A percentile compares a stretch with the other conserved stretches of the same genome.
These are phyloP conservation scores for Rutstroemia sp. DNA, from an alignment of 2,329 filamentous ascomycete species.

Conservation along the genomic window DNA sequence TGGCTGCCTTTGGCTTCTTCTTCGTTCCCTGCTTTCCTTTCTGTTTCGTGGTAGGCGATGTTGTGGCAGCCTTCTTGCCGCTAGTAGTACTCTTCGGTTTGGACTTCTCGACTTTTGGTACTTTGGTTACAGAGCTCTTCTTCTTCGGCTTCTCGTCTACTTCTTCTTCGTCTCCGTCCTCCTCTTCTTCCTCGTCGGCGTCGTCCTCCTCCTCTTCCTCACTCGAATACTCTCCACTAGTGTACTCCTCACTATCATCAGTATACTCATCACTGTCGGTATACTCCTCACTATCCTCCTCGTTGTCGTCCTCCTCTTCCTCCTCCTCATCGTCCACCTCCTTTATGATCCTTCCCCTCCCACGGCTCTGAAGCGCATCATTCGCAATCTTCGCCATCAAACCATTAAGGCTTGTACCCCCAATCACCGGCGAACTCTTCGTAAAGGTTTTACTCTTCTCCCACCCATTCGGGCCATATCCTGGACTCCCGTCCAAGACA, in stretches of 20 bases:
- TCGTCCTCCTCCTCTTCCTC: not conserved
- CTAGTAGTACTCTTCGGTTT: not conserved
- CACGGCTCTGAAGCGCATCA: constrained; percentile 5
- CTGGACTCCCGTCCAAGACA: not conserved
- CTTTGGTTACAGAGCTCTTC: not conserved
- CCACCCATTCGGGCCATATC: constrained; percentile 1
- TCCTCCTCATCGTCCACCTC: not conserved
- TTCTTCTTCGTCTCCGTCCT: not conserved
- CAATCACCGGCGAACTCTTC: not conserved
- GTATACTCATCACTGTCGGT: not conserved
- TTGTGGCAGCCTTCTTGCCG: not conserved
- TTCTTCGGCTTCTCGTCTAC: not conserved
- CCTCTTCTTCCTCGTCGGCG: not conserved
- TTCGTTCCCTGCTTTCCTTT: not conserved
- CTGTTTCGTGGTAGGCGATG: not conserved
- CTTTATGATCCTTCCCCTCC: constrained; percentile 1
- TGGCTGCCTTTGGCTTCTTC: not conserved
- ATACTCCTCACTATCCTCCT: constrained; percentile 1
- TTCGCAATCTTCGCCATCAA: constrained; percentile 4
- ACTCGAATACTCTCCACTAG: constrained; percentile 3
- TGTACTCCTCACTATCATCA: constrained; percentile 6
- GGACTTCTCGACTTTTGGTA: not conserved
- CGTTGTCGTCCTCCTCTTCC: not conserved
- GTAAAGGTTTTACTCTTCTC: not conserved
- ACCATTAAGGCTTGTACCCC: not conserved